phyloP scores from a whole-genome alignment of 352 stramenopile genomes.

The Thraustochytrium striatum region DNA sequence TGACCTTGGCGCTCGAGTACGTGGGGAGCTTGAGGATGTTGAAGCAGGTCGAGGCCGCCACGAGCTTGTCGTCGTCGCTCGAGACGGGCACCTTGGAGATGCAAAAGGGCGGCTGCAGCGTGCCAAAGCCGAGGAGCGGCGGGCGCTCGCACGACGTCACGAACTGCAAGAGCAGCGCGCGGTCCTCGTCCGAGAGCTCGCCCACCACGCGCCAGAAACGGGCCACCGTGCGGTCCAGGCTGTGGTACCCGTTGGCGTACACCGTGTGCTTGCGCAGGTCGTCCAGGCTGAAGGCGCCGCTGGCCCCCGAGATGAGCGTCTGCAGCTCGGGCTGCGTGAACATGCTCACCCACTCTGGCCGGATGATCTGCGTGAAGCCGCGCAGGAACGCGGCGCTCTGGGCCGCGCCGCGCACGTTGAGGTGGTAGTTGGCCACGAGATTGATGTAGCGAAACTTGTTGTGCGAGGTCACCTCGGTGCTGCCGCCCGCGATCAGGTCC shows the following conservation, averaged over 20 bases:
- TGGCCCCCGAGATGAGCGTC: constrained; percentile 84
- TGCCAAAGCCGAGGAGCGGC: constrained; percentile 86
- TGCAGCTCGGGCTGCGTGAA: constrained; percentile 95
- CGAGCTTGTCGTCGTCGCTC: constrained; percentile 75
- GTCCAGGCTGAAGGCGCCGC: constrained; percentile 84
- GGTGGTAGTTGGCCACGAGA: constrained; percentile 89
- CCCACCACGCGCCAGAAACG: constrained; percentile 72
- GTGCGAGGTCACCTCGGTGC: constrained; percentile 77
- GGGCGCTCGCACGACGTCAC: constrained; percentile 88
- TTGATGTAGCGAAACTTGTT: constrained; percentile 94
- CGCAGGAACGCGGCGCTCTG: constrained; percentile 85
- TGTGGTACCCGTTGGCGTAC: constrained; percentile 83
- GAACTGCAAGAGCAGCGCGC: constrained; percentile 84
- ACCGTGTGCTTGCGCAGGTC: constrained; percentile 80
- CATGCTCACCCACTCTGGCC: constrained; percentile 80
- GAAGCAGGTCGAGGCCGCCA: constrained; percentile 91
- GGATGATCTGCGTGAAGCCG: constrained; percentile 86
- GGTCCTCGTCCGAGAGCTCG: constrained; percentile 71
- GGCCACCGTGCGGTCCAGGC: constrained; percentile 55
- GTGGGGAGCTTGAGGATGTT: constrained; percentile 94
- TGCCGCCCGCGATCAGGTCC: constrained; percentile 79
- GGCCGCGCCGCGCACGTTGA: constrained; percentile 83
- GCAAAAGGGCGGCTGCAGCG: constrained; percentile 87
- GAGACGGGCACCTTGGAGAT: constrained; percentile 66
- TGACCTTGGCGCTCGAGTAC: constrained; percentile 86